Conservation (phyloP, 768 basidiomycete genomes). For the Pleurotus tuoliensis region DNA sequence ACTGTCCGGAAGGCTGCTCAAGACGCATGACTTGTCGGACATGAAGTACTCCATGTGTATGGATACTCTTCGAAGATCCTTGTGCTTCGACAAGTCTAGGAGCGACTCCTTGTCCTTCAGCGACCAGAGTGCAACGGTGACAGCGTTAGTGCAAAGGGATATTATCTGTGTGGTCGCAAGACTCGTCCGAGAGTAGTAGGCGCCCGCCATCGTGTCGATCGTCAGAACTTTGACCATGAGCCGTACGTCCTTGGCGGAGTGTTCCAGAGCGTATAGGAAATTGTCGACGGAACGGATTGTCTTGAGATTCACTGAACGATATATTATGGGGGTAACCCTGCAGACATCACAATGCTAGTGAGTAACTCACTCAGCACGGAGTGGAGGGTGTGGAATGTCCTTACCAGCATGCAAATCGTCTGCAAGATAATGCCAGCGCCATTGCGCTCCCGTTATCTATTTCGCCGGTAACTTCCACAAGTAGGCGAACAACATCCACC, state of each 20-base stretch:
- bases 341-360: no score
- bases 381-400: background rate
- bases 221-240: background rate
- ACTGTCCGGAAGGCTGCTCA: background rate
- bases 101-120: background rate
- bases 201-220: background rate
- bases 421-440: background rate
- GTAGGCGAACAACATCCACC: background rate
- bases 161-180: background rate
- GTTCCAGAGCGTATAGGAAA: background rate
- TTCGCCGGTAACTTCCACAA: background rate
- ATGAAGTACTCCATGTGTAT: conserved; percentile 3
- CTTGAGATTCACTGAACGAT: conserved; percentile 1
- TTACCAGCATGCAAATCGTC: background rate
- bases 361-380: no score
- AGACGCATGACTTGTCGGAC: background rate
- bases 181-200: background rate
- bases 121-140: conserved; percentile 4
- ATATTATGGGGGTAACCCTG: background rate
- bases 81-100: background rate
- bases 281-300: background rate
- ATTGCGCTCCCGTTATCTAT: background rate
- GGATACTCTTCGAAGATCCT: background rate
- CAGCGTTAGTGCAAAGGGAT: background rate
- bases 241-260: background rate